Base-by-base conservation (phyloP, 352 stramenopile species). In the Globisporangium nagaii region DNA sequence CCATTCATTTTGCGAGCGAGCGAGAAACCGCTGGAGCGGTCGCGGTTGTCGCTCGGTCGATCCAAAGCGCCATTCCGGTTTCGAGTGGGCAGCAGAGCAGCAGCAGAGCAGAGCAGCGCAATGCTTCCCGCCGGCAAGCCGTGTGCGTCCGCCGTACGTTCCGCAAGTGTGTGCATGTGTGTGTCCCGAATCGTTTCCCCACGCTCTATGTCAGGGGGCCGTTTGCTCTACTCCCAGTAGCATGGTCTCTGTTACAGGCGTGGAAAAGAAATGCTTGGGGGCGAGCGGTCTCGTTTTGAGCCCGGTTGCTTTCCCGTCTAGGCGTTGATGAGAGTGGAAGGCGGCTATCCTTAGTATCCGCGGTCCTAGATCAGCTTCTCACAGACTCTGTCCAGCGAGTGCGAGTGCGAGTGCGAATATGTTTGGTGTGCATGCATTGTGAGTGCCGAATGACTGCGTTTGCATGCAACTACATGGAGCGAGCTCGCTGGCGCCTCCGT, bases 141-240 rank as follows among this genome's bases (percentile, higher is more conserved):
- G 39, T n/a, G 43, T 36, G 43, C 22, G n/a, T n/a, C n/a, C n/a
- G n/a, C n/a, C n/a, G n/a, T n/a, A n/a, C n/a, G n/a, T n/a, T n/a
- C n/a, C n/a, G n/a, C n/a, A n/a, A n/a, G n/a, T 58, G 10, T 58
- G 30, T 41, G n/a, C 56, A n/a, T 25, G 30, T 60, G 34, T 48
- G 24, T 62, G 35, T 67, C 11, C 10, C 8, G 22, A 41, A 6
- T 53, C 19, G 42, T n/a, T 35, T 19, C 40, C n/a, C 73, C 79
- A 90, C 64, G 64, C 62, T 86, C 69, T 85, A 85, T 82, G 79
- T 90, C 79, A 90, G 77, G 79, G 83, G 70, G 62, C 79, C 80
- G 77, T 79, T 74, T 84, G 73, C 73, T 84, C 52, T 63, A 63
- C 68, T 40, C 58, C 65, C 70, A 48, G 65, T 88, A 87, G 79